These are phyloP conservation scores for Trypanosoma melophagium DNA, from an alignment of 208 protist genomes.

Conservation along the genomic window DNA sequence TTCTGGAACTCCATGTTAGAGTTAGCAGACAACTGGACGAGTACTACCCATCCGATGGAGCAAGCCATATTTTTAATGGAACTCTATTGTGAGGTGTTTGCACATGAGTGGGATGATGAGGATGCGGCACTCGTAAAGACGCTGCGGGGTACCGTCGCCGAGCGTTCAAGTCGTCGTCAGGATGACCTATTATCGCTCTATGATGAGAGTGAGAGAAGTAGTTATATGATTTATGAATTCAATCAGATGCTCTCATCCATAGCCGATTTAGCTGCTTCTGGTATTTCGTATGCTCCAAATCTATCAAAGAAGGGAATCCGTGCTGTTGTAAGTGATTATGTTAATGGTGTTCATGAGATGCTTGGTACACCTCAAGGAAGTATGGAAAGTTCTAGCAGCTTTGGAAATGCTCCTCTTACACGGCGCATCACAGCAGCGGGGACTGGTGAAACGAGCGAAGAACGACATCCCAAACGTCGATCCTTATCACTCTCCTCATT, in stretches of 20 bases:
- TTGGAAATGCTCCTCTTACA: too few species aligned
- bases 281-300: not conserved
- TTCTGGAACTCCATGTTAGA: constrained; percentile 87
- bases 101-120: constrained; percentile 72
- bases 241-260: constrained; percentile 20
- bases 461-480: too few species aligned
- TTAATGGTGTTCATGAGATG: not conserved
- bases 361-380: not conserved
- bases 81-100: constrained; percentile 84
- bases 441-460: too few species aligned
- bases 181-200: constrained; percentile 9
- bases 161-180: not conserved
- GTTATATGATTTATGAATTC: constrained; percentile 7
- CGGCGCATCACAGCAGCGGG: too few species aligned
- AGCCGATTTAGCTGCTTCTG: not conserved
- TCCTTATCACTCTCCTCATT: constrained; percentile 21
- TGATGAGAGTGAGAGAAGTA: not conserved
- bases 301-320: not conserved
- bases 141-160: constrained; percentile 24
- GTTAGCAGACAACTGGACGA: constrained; percentile 89
- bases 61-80: constrained; percentile 73
- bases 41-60: constrained; percentile 62
- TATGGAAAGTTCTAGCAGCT: not conserved
- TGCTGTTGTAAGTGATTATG: not conserved
- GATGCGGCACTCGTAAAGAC: constrained; percentile 44